Percentiles rank a stretch among this genome's conserved stretches.
These are phyloP conservation scores for Cordyceps cateniannulata DNA, from an alignment of 2,329 filamentous ascomycete species.

Conservation along the genomic window DNA sequence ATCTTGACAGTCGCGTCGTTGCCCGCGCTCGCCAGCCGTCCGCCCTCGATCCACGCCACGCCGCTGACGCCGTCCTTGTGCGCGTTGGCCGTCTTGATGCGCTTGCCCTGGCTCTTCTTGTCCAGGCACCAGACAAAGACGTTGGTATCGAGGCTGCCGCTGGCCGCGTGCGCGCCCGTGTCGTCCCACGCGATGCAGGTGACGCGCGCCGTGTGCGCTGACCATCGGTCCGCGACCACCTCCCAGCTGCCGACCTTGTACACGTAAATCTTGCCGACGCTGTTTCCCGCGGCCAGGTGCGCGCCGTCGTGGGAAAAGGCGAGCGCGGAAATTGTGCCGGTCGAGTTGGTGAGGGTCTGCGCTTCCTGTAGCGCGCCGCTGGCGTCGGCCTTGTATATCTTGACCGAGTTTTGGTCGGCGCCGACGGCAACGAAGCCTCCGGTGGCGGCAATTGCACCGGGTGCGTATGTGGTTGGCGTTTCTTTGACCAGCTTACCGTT, in stretches of 20 bases:
- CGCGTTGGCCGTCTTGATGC: constrained; percentile 78
- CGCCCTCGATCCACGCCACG: constrained; percentile 68
- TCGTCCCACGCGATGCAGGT: constrained; percentile 67
- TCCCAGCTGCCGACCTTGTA: constrained; percentile 59
- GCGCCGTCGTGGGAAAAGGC: constrained; percentile 75
- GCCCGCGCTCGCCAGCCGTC: constrained; percentile 71
- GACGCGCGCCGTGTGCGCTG: constrained; percentile 53
- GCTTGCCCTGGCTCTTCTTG: constrained; percentile 71
- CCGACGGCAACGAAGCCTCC: constrained; percentile 68
- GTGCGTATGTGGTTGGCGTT: constrained; percentile 54
- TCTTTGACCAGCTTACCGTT: constrained; percentile 55
- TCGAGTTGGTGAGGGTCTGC: constrained; percentile 59
- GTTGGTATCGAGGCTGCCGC: constrained; percentile 83
- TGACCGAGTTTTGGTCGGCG: constrained; percentile 64
- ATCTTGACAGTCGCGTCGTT: constrained; percentile 88
- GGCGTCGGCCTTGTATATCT: constrained; percentile 59
- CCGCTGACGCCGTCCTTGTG: constrained; percentile 95
- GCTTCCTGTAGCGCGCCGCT: constrained; percentile 47
- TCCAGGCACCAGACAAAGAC: constrained; percentile 85
- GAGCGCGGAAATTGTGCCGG: constrained; percentile 69
- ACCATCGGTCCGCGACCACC: constrained; percentile 70
- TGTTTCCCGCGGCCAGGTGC: constrained; percentile 74
- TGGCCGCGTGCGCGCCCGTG: constrained; percentile 70
- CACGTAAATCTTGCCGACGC: constrained; percentile 79
- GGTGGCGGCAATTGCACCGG: constrained; percentile 65